Conservation (phyloP, 2,329 filamentous ascomycete species). For the Calonectria naviculata region DNA sequence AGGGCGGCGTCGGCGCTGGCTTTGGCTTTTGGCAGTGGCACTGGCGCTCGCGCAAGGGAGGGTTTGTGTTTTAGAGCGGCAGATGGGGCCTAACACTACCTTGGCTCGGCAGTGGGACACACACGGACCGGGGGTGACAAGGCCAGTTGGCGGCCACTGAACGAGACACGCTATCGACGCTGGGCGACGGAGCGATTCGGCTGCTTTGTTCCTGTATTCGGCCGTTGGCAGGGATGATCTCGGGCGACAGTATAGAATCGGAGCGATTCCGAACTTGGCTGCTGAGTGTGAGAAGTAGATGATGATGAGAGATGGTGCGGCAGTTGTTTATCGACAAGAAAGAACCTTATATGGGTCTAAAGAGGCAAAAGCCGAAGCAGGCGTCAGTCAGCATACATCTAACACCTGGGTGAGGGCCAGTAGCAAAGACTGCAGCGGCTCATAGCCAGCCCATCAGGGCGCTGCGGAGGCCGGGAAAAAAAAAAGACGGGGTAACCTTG, state of each 20-base stretch:
- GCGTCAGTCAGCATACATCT: conserved; percentile 18
- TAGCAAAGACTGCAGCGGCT: conserved; percentile 6
- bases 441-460: conserved; percentile 16
- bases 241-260: neutral
- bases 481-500: conserved; percentile 27
- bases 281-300: neutral
- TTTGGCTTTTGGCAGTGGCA: conserved; percentile 14
- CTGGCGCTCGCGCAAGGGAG: conserved; percentile 24
- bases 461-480: conserved; percentile 28
- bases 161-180: conserved; percentile 16
- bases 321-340: conserved; percentile 19
- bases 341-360: conserved; percentile 15
- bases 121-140: conserved; percentile 14
- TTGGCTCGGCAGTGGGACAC: conserved; percentile 23
- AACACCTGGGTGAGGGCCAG: conserved; percentile 16
- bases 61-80: conserved; percentile 24
- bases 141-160: conserved; percentile 13
- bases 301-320: conserved; percentile 11
- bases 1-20: conserved; percentile 14
- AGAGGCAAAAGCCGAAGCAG: conserved; percentile 14
- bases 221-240: neutral
- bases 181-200: conserved; percentile 1
- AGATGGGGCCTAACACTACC: conserved; percentile 22
- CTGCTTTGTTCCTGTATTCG: neutral
- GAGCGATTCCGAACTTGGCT: neutral